These are phyloP conservation scores for Xylariaceae sp. DNA, from an alignment of 2,329 filamentous ascomycete genomes.

Conservation along the genomic window DNA sequence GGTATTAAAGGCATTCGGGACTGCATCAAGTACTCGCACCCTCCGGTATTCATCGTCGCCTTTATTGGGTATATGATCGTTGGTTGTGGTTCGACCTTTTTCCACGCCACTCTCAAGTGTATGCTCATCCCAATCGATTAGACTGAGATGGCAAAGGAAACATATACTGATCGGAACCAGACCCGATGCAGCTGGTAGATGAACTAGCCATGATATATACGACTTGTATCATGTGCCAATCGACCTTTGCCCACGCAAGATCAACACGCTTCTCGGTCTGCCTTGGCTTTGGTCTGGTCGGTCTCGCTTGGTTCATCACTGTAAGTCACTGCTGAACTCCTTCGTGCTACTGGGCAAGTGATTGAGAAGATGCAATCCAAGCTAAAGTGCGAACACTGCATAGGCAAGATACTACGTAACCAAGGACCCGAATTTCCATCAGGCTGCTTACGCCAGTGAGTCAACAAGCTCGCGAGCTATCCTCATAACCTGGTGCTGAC, in stretches of 20 bases:
- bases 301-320: conserved; percentile 65
- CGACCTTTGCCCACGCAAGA: conserved; percentile 69
- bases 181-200: conserved; percentile 57
- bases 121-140: conserved; percentile 17
- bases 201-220: conserved; percentile 59
- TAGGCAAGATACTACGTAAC: conserved; percentile 67
- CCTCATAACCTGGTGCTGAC: no score
- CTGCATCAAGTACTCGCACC: conserved; percentile 69
- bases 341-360: not conserved
- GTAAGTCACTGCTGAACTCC: conserved; percentile 29
- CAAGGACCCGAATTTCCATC: conserved; percentile 79
- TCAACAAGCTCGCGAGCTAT: no score
- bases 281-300: conserved; percentile 54
- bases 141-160: conserved; percentile 1
- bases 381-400: not conserved
- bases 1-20: conserved; percentile 71
- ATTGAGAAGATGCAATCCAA: not conserved
- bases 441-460: conserved; percentile 34
- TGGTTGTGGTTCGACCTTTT: conserved; percentile 52
- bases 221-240: conserved; percentile 53
- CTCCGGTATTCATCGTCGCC: conserved; percentile 68
- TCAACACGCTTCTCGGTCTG: conserved; percentile 44
- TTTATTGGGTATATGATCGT: conserved; percentile 51
- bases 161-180: conserved; percentile 28
- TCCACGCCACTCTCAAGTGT: conserved; percentile 55